phyloP scores from a whole-genome alignment of 352 stramenopile species.

The Discostella stelligera region DNA sequence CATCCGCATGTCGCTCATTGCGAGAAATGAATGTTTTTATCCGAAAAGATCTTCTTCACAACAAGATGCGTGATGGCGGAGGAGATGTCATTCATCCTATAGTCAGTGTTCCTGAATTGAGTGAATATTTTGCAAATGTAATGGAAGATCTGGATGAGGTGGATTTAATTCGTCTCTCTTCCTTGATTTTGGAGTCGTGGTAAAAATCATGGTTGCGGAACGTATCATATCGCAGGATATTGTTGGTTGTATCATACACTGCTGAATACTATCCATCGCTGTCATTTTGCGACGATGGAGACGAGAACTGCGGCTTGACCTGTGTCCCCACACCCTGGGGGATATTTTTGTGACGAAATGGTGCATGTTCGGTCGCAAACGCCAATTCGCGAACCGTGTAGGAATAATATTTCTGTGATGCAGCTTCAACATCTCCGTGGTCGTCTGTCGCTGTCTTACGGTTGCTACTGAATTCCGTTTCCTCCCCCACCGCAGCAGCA shows the following conservation, averaged over 20 bases:
- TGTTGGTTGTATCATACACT: too few relatives aligned
- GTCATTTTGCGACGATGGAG: not conserved
- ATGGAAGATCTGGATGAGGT: not conserved
- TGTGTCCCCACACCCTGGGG: slow-evolving; percentile 54
- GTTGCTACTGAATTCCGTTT: slow-evolving; percentile 4
- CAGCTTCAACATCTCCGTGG: not conserved
- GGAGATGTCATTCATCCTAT: not conserved
- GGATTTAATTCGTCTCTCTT: slow-evolving; percentile 2
- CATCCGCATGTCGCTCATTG: not conserved
- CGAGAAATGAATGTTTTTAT: slow-evolving; percentile 1
- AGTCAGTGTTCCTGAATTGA: not conserved
- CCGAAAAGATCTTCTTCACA: not conserved
- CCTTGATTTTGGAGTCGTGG: not conserved
- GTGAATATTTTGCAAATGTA: slow-evolving; percentile 1
- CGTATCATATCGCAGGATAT: not conserved
- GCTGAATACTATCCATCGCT: too few relatives aligned
- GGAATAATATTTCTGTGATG: slow-evolving; percentile 18
- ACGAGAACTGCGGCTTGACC: slow-evolving; percentile 35
- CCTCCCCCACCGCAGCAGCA: slow-evolving; percentile 6
- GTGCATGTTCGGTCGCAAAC: slow-evolving; percentile 77
- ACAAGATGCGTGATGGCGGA: not conserved
- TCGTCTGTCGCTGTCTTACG: slow-evolving; percentile 3
- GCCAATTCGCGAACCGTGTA: slow-evolving; percentile 67
- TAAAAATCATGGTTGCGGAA: not conserved
- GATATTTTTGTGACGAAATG: slow-evolving; percentile 74